These are phyloP conservation scores for Tilletia setariae DNA, from an alignment of 1,284 basidiomycete species.

Conservation along the genomic window DNA sequence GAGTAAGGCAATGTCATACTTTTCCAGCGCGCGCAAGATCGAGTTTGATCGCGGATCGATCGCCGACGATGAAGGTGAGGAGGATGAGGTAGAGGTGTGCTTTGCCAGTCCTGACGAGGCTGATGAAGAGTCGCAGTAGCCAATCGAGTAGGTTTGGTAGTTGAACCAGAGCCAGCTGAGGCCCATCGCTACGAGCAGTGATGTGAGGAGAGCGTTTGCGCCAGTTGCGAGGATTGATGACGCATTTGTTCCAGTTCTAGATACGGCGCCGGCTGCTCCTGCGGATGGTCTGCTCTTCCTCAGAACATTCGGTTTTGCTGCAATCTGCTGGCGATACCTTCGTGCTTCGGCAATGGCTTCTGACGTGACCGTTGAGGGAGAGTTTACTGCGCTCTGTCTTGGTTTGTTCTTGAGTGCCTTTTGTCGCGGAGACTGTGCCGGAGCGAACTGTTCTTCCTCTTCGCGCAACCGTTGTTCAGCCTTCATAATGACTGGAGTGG, in stretches of 20 bases:
- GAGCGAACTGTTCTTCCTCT: background rate
- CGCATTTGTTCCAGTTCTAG: too few species aligned
- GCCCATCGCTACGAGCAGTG: too few species aligned
- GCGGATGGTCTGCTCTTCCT: too few species aligned
- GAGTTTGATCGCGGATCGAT: background rate
- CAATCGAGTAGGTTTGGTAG: background rate
- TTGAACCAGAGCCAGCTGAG: background rate
- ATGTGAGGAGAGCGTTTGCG: background rate
- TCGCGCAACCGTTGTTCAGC: background rate
- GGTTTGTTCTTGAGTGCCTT: background rate
- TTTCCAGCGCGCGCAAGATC: background rate
- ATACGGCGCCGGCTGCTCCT: too few species aligned
- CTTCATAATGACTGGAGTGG: background rate
- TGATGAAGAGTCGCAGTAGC: background rate
- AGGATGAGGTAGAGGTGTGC: background rate
- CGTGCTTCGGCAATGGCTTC: background rate
- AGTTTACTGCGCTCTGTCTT: background rate
- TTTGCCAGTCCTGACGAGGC: background rate
- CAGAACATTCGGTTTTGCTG: too few species aligned
- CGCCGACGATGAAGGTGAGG: background rate
- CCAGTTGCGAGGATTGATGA: background rate
- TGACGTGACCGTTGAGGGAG: background rate
- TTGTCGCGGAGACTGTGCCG: background rate
- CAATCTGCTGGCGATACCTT: too few species aligned
- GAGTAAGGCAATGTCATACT: background rate